phyloP scores from a whole-genome alignment of 2,329 filamentous ascomycete genomes.

The Blastomyces parvus region DNA sequence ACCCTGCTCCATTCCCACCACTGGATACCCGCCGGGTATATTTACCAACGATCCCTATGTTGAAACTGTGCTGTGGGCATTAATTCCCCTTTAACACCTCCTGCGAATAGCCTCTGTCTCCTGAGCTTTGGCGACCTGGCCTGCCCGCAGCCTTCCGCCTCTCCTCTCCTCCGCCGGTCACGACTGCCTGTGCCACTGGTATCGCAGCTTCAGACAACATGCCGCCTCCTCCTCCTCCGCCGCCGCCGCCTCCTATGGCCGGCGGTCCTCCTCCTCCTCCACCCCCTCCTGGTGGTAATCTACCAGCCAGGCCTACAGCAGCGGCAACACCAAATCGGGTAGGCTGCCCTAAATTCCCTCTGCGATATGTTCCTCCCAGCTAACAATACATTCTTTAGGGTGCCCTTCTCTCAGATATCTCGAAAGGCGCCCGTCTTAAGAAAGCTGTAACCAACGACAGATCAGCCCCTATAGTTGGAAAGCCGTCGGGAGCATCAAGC shows the following conservation, averaged over 20 bases:
- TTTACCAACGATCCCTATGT: neutral
- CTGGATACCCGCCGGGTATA: neutral
- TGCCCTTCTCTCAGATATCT: slow-evolving; percentile 78
- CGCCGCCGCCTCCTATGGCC: slow-evolving; percentile 52
- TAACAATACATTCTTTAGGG: slow-evolving; percentile 47
- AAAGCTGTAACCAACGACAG: slow-evolving; percentile 88
- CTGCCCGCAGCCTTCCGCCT: neutral
- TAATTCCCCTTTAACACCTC: neutral
- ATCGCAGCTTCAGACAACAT: slow-evolving; percentile 21
- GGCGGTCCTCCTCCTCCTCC: slow-evolving; percentile 53
- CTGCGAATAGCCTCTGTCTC: neutral
- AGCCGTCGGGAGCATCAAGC: slow-evolving; percentile 46
- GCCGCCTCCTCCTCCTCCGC: slow-evolving; percentile 55
- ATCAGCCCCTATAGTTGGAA: slow-evolving; percentile 64
- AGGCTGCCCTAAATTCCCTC: slow-evolving; percentile 29
- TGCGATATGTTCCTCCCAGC: slow-evolving; percentile 1
- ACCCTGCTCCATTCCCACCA: neutral
- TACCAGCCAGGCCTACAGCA: slow-evolving; percentile 51
- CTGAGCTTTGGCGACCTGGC: neutral
- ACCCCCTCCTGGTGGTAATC: slow-evolving; percentile 47
- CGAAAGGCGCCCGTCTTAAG: slow-evolving; percentile 68
- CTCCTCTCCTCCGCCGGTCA: neutral
- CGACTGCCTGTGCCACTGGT: slow-evolving; percentile 2
- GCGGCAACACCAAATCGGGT: slow-evolving; percentile 52
- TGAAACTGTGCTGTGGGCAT: neutral